phyloP scores from a whole-genome alignment of 331 rosid species.

The Quercus lobata region DNA sequence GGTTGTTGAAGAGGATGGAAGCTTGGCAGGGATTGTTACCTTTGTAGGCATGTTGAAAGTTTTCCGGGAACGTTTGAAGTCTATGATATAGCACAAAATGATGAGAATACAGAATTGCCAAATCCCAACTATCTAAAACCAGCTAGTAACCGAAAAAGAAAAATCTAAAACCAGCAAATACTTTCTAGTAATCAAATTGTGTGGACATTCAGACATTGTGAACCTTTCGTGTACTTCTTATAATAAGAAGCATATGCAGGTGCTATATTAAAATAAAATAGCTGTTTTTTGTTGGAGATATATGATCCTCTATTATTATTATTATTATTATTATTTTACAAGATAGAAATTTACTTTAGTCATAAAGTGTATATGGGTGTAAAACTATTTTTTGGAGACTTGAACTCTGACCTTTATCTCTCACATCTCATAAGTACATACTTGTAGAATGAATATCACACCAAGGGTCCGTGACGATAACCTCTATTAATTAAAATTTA shows the following conservation, averaged over 20 bases:
- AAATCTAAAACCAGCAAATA: neutral
- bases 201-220: neutral
- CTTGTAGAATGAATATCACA: too few relatives aligned
- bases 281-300: too few relatives aligned
- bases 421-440: too few relatives aligned
- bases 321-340: too few relatives aligned
- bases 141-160: neutral
- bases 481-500: too few relatives aligned
- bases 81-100: constrained; percentile 21
- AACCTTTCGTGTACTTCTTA: neutral
- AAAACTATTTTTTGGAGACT: too few relatives aligned
- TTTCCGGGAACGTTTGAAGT: constrained; percentile 59
- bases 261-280: too few relatives aligned
- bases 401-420: accelerated
- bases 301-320: too few relatives aligned
- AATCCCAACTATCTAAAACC: neutral
- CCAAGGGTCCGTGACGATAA: accelerated
- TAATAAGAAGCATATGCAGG: neutral
- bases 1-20: constrained; percentile 72
- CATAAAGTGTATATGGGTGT: too few relatives aligned
- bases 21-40: constrained; percentile 61
- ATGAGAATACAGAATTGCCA: neutral
- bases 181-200: neutral
- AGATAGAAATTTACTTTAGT: too few relatives aligned
- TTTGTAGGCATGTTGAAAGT: constrained; percentile 54